Base-by-base conservation (phyloP, 208 protist species). In the Acanthamoeba healyi region DNA sequence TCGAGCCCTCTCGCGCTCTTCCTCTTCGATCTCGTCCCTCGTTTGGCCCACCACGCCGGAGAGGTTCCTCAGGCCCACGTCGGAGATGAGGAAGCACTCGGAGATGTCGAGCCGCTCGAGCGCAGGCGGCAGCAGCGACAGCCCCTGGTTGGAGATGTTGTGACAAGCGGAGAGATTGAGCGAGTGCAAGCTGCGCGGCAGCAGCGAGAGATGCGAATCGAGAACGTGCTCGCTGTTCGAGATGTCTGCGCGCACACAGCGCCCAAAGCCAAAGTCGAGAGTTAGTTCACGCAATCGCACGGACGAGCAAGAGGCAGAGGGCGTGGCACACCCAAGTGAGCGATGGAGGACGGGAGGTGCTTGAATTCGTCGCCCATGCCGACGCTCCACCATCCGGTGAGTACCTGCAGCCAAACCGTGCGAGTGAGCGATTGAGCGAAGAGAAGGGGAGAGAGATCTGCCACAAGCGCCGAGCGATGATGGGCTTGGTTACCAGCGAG, bases 331-430 rank as follows among this genome's bases (percentile, higher is more conserved):
- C 70, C 70, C 9, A 79, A 36, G 26, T 79, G 70, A 38, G 32
- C n/a, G 36, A 79, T 32, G 14, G 70, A 49, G 17, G 70, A 0
- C 34, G 70, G 70, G 32, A 79, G 70, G 70, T 79, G 70, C 70
- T 79, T 79, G 70, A 79, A 79, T 26, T 79, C 70, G 29, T 79
- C 70, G 70, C 70, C 70, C 70, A 79, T 79, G 34, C 70, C 70
- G 36, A 79, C 70, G 34, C 70, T 79, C 70, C 70, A 79, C 70
- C 70, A 79, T 10, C 70, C 70, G 6, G 70, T 46, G 36, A 79
- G 70, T 0, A 79, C 9, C 65, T 74, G 65, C 7, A 19, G 1
- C 14, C 32, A 7, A 22, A 26, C 14, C 9, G 24, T 10, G n/a
- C 0, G 61, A 29, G n/a, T 70, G 61, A 15, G 15, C 22, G 15